Base-by-base conservation (phyloP, 2,329 filamentous ascomycete genomes). In the Aspergillus ibericus region DNA sequence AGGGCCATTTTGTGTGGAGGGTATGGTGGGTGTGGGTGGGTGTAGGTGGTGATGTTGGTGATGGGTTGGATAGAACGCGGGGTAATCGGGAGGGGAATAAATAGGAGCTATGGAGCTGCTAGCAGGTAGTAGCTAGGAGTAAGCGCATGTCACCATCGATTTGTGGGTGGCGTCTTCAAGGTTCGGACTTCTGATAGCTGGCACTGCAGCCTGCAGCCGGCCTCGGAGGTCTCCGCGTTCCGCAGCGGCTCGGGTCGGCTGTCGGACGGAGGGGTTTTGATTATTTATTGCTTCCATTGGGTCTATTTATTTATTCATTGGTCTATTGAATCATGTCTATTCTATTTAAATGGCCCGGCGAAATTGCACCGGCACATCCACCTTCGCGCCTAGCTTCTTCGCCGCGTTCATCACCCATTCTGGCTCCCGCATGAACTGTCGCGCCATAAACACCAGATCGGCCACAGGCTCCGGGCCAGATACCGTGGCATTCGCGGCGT, bases 391-490 rank as follows among this genome's bases (percentile, higher is more conserved):
- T 58, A 84, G 59, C 64, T 78, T 74, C 71, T 77, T 79, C 8
- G 81, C 82, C 1, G 83, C 80, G 42, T 69, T 79, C 35, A 84
- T 61, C 27, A 83, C 82, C 82, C 82, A 83, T 62, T 83, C 81
- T 0, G 82, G 81, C 69, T 84, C 82, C 7, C 82, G 72, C 75
- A 84, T 76, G 59, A 84, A 84, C 61, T 84, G 82, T 44, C 81
- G 74, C 0, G 78, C 82, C 35, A 84, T 75, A n/a, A 84, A 63
- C 22, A 83, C 73, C 0, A 79, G 78, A 72, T 84, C 82, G 0
- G 81, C 75, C 35, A 67, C 68, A 1, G 73, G 71, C 27, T 70
- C 65, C 7, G 60, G 20, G 0, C 70, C 68, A 1, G 66, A 62
- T n/a, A 73, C 50, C n/a, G 69, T 60, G 16, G 60, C 59, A 48